Conservation (phyloP, 2,329 filamentous ascomycete species). For the Cladosporium colombiae region DNA sequence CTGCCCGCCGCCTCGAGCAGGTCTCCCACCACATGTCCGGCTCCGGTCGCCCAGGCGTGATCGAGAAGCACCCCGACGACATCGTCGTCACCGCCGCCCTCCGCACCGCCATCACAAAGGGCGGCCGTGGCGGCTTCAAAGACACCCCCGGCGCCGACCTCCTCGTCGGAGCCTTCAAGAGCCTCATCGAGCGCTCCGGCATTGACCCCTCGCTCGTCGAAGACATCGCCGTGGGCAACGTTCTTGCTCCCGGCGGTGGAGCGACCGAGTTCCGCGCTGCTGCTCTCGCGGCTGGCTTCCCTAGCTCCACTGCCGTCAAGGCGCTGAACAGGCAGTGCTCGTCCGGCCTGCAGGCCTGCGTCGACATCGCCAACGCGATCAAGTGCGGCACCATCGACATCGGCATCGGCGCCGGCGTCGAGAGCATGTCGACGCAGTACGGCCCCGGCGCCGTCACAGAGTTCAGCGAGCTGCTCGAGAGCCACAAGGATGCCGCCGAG, state of each 20-base stretch:
- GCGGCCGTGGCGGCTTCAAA: conserved; percentile 92
- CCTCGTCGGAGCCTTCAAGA: conserved; percentile 78
- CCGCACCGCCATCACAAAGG: conserved; percentile 88
- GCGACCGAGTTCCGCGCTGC: conserved; percentile 97
- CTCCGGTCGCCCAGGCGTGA: conserved; percentile 46
- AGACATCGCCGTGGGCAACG: conserved; percentile 88
- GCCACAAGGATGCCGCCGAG: conserved; percentile 78
- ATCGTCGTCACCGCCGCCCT: conserved; percentile 91
- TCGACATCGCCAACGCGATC: conserved; percentile 94
- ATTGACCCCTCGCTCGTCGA: conserved; percentile 88
- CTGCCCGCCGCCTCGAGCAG: conserved; percentile 54
- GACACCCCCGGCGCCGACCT: conserved; percentile 89
- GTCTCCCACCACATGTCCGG: conserved; percentile 58
- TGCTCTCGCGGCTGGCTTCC: conserved; percentile 85
- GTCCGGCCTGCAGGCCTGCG: conserved; percentile 85
- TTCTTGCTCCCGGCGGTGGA: conserved; percentile 88
- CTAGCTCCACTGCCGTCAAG: conserved; percentile 79
- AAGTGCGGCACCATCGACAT: conserved; percentile 89
- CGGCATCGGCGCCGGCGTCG: conserved; percentile 89
- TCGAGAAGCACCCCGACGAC: conserved; percentile 61
- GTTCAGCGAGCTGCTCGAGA: conserved; percentile 87
- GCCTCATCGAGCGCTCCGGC: conserved; percentile 77
- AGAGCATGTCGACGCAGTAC: conserved; percentile 94
- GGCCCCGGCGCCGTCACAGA: conserved; percentile 86
- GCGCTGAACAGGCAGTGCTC: conserved; percentile 93